phyloP scores from a whole-genome alignment of 352 stramenopile species.

The Phytopythium vexans region DNA sequence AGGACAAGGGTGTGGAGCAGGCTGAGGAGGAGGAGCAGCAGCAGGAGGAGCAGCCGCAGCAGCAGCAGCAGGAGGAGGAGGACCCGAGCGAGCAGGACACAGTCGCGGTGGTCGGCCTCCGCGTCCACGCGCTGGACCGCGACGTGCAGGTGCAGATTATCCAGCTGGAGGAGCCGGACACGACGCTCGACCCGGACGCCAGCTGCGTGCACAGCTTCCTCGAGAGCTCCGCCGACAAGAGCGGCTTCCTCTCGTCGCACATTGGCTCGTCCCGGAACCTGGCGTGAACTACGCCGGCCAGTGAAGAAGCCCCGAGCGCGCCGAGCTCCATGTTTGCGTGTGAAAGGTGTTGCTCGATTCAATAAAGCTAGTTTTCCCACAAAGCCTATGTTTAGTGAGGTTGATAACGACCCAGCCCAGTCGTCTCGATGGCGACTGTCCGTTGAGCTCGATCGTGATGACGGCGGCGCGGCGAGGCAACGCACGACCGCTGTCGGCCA shows the following conservation, averaged over 20 bases:
- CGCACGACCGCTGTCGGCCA: slow-evolving; percentile 12
- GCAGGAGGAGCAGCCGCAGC: slow-evolving; percentile 7
- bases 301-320: too few relatives aligned
- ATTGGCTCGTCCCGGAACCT: too few relatives aligned
- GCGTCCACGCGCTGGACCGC: slow-evolving; percentile 31
- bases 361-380: too few relatives aligned
- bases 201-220: slow-evolving; percentile 24
- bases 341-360: too few relatives aligned
- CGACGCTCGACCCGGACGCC: slow-evolving; percentile 20
- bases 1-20: slow-evolving; percentile 8
- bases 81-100: slow-evolving; percentile 13
- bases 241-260: neutral
- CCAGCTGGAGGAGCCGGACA: slow-evolving; percentile 7
- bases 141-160: slow-evolving; percentile 14
- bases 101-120: slow-evolving; percentile 23
- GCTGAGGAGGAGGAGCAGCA: slow-evolving; percentile 9
- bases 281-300: too few relatives aligned
- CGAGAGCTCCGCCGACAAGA: slow-evolving; percentile 9
- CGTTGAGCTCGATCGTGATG: too few relatives aligned
- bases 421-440: too few relatives aligned
- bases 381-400: too few relatives aligned
- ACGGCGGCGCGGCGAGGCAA: too few relatives aligned
- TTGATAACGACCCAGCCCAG: too few relatives aligned
- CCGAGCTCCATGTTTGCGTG: too few relatives aligned
- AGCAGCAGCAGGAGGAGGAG: slow-evolving; percentile 17